Conservation (phyloP, 1,284 basidiomycete species). For the Ustanciosporium gigantosporum region DNA sequence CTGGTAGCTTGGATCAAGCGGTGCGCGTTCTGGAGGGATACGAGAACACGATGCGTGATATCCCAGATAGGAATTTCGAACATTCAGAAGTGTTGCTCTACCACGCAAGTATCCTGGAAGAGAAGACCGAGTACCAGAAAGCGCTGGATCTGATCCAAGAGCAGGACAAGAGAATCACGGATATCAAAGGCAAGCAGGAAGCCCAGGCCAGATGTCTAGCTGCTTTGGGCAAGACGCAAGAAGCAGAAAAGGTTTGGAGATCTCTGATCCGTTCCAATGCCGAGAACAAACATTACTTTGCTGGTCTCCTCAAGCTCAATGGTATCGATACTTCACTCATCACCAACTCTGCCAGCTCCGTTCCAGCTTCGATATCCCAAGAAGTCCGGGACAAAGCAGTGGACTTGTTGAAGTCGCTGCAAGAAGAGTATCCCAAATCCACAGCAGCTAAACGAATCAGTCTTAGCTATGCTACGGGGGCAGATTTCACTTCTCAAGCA, state of each 20-base stretch:
- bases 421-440: constrained; percentile 43
- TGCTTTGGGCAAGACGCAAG: constrained; percentile 68
- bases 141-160: constrained; percentile 58
- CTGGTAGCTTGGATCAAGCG: constrained; percentile 74
- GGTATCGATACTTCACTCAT: constrained; percentile 69
- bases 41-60: constrained; percentile 55
- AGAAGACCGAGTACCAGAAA: constrained; percentile 67
- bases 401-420: constrained; percentile 26
- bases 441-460: constrained; percentile 44
- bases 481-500: constrained; percentile 73
- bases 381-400: constrained; percentile 12
- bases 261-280: constrained; percentile 81
- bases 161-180: constrained; percentile 59
- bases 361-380: not conserved
- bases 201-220: constrained; percentile 63
- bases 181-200: constrained; percentile 22
- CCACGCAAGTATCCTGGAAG: constrained; percentile 77
- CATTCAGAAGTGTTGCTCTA: constrained; percentile 84
- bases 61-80: constrained; percentile 65
- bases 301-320: constrained; percentile 71
- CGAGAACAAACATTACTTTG: constrained; percentile 81
- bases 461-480: constrained; percentile 36
- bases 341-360: constrained; percentile 2
- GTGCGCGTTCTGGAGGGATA: constrained; percentile 73
- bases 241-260: constrained; percentile 78